phyloP scores from a whole-genome alignment of 1,284 basidiomycete genomes.

The Fomitopsis schrenkii region DNA sequence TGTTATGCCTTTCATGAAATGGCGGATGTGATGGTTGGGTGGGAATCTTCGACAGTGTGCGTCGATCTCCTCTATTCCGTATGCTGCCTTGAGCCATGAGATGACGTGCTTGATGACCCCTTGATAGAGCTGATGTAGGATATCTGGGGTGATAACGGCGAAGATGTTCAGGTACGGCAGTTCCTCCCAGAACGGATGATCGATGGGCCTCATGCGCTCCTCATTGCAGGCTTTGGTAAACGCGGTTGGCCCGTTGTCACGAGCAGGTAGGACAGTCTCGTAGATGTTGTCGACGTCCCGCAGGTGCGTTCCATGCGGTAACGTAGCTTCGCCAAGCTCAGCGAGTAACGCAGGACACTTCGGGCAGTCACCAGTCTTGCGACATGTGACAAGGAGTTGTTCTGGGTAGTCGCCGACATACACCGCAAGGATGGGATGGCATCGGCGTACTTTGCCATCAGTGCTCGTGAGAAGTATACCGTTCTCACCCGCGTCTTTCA shows the following conservation, averaged over 20 bases:
- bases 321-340: neutral
- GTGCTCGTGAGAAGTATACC: neutral
- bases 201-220: constrained; percentile 6
- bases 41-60: constrained; percentile 28
- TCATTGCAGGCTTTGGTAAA: neutral
- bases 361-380: constrained; percentile 5
- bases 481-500: constrained; percentile 9
- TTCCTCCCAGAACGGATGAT: constrained; percentile 32
- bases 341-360: neutral
- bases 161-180: constrained; percentile 33
- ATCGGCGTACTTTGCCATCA: neutral
- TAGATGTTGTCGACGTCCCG: neutral
- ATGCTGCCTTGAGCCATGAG: constrained; percentile 20
- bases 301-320: too few relatives aligned
- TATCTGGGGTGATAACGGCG: constrained; percentile 29
- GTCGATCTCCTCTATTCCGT: constrained; percentile 30
- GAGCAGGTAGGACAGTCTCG: neutral
- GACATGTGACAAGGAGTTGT: constrained; percentile 14
- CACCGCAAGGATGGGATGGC: neutral
- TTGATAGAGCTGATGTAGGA: constrained; percentile 19
- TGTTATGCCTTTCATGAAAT: neutral
- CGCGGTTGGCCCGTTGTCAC: neutral
- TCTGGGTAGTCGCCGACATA: constrained; percentile 23
- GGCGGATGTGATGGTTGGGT: constrained; percentile 19
- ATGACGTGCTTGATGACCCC: constrained; percentile 33